Evolutionary conservation across 1,139 yeast species (phyloP).

Genomic region (Hyphopichia khmerensis): DNA sequence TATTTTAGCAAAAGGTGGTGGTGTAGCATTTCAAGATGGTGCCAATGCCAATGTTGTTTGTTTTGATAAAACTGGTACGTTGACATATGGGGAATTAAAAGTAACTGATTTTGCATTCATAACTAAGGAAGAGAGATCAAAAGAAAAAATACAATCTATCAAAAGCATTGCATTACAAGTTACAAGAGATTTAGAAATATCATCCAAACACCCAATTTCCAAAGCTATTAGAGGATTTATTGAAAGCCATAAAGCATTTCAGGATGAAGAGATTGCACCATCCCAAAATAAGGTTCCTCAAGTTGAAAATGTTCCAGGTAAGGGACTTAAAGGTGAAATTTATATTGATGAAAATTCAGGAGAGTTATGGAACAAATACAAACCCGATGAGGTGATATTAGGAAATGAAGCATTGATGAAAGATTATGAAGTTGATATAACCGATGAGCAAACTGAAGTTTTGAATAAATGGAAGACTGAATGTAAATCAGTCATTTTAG

Average conservation of each 20-base stretch:
- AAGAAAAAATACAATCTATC: constrained; percentile 10
- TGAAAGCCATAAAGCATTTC: constrained; percentile 13
- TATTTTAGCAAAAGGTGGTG: constrained; percentile 79
- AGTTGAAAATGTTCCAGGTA: constrained; percentile 56
- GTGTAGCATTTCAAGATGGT: constrained; percentile 79
- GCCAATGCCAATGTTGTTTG: constrained; percentile 63
- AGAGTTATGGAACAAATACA: constrained; percentile 26
- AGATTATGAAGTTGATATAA: constrained; percentile 38
- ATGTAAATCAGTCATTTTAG: constrained; percentile 62
- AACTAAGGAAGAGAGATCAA: constrained; percentile 9
- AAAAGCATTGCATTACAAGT: constrained; percentile 41
- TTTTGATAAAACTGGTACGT: constrained; percentile 79
- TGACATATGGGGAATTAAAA: constrained; percentile 63
- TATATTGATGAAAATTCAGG: constrained; percentile 18
- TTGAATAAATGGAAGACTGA: constrained; percentile 57
- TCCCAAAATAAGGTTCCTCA: constrained; percentile 44
- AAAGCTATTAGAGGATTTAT: constrained; percentile 51
- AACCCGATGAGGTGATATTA: constrained; percentile 45
- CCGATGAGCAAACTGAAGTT: constrained; percentile 20
- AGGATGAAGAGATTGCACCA: neutral
- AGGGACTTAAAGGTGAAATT: constrained; percentile 52
- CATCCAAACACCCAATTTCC: constrained; percentile 74
- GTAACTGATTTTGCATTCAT: constrained; percentile 49
- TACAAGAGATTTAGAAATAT: constrained; percentile 58
- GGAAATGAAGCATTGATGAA: constrained; percentile 63